Evolutionary conservation across 345 rosid species (phyloP), one percentile per base, ranked within the genome.

Genomic region (Gossypium australe): DNA sequence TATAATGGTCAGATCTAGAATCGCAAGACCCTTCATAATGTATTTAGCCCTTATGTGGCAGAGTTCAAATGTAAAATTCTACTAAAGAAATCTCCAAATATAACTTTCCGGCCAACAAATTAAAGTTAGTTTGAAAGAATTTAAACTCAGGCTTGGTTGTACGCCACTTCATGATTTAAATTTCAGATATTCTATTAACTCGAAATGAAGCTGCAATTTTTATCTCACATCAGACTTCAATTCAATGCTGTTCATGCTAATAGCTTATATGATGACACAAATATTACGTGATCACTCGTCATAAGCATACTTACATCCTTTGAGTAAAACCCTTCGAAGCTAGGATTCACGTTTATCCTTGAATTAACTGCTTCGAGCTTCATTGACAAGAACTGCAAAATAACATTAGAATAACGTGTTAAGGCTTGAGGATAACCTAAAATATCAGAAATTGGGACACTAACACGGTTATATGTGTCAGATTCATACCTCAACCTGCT

Each of bases 361-460:
- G 97, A 86, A 82, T 90, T 93, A 66, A 95, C 94, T 24, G 89
- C 86, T 88, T 95, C 98, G 27, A 95, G 95, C 84, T 95, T 93
- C 96, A 95, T 87, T 48, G 99, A 95, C 65, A 95, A 80, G 85
- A 93, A 93, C 99, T 93, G 85, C 78, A 81, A 53, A 69, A 72
- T 16, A 66, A 59, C 81, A 79, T 66, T 17, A 9, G 55, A 11
- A 53, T 47, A 14, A 18, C 24, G 22, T 77, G 61, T 47, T 77
- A 57, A 76, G 58, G 3, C 72, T 71, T 58, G 67, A 71, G 69
- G 7, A 17, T 12, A 18, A 44, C 67, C 18, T 20, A 47, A 49
- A 11, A n/a, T 22, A 64, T 44, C 51, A 59, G 34, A 29, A 68
- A 29, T 5, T 0, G 45, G 77, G 5, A 14, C 74, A 59, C 25